Evolutionary conservation across 345 rosid species (phyloP).

Genomic region (Corchorus olitorius): DNA sequence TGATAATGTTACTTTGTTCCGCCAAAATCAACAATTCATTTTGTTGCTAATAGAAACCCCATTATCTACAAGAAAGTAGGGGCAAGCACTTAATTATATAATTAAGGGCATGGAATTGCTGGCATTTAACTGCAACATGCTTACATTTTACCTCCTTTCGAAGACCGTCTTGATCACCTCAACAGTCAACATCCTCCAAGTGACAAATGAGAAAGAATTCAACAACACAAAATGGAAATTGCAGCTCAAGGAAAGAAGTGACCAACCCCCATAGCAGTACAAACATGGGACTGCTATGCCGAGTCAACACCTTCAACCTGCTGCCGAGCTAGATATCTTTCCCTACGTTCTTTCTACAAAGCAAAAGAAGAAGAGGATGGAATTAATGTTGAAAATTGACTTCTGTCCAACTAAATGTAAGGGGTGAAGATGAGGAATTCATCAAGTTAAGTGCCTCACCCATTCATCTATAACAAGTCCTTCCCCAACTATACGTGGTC

Average conservation of each 20-base stretch:
- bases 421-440: neutral
- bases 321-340: conserved; percentile 69
- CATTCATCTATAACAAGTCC: conserved; percentile 83
- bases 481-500: conserved; percentile 51
- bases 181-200: conserved; percentile 9
- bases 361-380: neutral
- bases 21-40: conserved; percentile 17
- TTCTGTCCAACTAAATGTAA: neutral
- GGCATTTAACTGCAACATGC: conserved; percentile 15
- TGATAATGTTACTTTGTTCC: neutral
- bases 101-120: conserved; percentile 20
- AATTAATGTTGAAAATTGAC: neutral
- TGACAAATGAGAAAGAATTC: conserved; percentile 8
- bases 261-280: conserved; percentile 4
- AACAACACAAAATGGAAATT: conserved; percentile 19
- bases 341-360: conserved; percentile 72
- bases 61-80: conserved; percentile 23
- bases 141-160: neutral
- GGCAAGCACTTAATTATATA: conserved; percentile 4
- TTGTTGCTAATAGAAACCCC: conserved; percentile 23
- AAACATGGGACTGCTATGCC: conserved; percentile 25
- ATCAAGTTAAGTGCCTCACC: conserved; percentile 38
- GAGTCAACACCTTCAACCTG: conserved; percentile 56
- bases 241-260: conserved; percentile 14
- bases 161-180: neutral